phyloP scores from a whole-genome alignment of 225 moss, liverwort and hornwort species.

The Ulota crispa region DNA sequence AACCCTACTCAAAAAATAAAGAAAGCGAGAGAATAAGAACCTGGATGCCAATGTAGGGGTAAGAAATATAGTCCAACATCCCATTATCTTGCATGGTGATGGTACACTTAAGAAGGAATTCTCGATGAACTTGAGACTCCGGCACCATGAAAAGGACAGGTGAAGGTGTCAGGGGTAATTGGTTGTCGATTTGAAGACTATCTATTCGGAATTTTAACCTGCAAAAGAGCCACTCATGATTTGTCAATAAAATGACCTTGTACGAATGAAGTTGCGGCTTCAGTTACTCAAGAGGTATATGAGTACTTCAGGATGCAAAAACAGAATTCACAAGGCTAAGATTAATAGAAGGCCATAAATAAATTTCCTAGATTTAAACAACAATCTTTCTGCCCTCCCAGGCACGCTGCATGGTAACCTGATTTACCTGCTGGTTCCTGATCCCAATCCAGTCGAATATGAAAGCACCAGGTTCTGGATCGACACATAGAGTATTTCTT shows the following conservation, averaged over 20 bases:
- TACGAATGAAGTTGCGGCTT: conserved; percentile 7
- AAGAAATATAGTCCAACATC: conserved; percentile 69
- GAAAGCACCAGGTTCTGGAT: conserved; percentile 82
- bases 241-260: not conserved
- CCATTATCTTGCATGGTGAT: conserved; percentile 84
- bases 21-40: conserved; percentile 36
- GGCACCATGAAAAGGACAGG: conserved; percentile 92
- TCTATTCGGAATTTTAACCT: conserved; percentile 89
- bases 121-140: conserved; percentile 67
- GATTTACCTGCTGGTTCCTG: conserved; percentile 79
- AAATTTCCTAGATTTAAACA: not conserved
- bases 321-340: not conserved
- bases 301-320: not conserved
- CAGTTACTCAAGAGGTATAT: not conserved
- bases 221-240: conserved; percentile 25
- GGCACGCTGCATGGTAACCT: not conserved
- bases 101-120: conserved; percentile 84
- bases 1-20: not conserved
- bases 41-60: conserved; percentile 95
- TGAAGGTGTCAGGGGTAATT: conserved; percentile 87
- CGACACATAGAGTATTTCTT: conserved; percentile 92
- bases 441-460: conserved; percentile 91
- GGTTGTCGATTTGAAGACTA: conserved; percentile 89
- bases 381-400: conserved; percentile 1
- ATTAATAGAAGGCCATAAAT: not conserved